Evolutionary conservation across 2,329 filamentous ascomycete species (phyloP), one percentile per base, ranked within the genome.

Genomic region (Fusarium lyarnte): DNA sequence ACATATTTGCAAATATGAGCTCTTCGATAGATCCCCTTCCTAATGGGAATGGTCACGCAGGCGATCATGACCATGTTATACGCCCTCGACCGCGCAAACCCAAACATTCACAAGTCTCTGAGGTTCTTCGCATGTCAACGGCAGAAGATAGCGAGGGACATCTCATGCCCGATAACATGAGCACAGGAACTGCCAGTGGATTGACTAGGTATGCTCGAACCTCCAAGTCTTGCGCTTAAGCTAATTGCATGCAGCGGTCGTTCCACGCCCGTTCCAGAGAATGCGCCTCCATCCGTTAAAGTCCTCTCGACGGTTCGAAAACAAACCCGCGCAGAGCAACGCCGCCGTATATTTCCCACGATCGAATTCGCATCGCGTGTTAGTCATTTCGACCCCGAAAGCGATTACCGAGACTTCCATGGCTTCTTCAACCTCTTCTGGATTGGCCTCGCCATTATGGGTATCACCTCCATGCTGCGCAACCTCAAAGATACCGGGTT

Each of bases 351-450:
- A 74, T 99, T 98, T 81, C 95, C 97, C 27, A 96, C 93, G 27
- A 94, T 97, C 79, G 93, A 97, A 78, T 99, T 95, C 84, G 89
- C 93, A 43, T 92, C 93, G 67, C 92, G 96, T 63, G 92, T 98
- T 27, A 98, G 95, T 23, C 95, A 99, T 83, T 97, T 99, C 80
- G 96, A 99, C 79, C 94, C 95, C 1, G 88, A 90, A 54, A 97
- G 93, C 82, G 94, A 97, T 78, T 95, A 98, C 81, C 91, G 91
- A 78, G 94, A 99, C 82, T 99, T 99, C 81, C 91, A 94, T 77
- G 96, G 96, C 79, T 99, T 99, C 88, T 99, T 98, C 84, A 94
- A 96, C 59, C 89, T 99, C 41, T 99, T 99, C 84, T 99, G 96
- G 96, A 95, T 99, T 73, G 94, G 94, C 14, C 87, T 99, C 66